These are phyloP conservation scores for Argentina anserina DNA, from an alignment of 306 rosid genomes.

Conservation along the genomic window DNA sequence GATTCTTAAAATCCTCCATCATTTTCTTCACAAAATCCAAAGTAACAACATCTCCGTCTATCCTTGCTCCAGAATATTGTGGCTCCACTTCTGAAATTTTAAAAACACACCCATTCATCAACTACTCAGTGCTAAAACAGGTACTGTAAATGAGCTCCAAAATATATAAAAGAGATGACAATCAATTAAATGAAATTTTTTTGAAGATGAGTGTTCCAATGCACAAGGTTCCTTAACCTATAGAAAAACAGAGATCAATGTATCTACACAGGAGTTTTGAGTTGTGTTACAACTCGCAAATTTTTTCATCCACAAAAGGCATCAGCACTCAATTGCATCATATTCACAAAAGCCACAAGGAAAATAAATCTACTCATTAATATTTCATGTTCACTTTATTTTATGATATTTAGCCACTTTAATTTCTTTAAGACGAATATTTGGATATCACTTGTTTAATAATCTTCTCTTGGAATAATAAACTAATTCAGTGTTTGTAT, in stretches of 20 bases:
- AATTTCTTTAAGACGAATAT: neutral
- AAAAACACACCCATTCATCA: slow-evolving; percentile 29
- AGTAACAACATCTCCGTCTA: slow-evolving; percentile 86
- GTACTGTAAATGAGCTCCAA: neutral
- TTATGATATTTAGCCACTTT: neutral
- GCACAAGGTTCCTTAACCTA: neutral
- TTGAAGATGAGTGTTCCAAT: neutral
- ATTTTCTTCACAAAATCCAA: slow-evolving; percentile 91
- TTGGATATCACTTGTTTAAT: neutral
- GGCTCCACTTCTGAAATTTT: slow-evolving; percentile 80
- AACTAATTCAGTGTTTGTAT: neutral
- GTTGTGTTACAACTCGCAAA: neutral
- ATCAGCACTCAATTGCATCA: slow-evolving; percentile 6
- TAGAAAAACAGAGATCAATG: neutral
- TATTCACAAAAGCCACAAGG: neutral
- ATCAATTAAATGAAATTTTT: neutral
- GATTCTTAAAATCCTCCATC: slow-evolving; percentile 95
- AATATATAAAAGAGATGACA: neutral
- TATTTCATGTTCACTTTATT: neutral
- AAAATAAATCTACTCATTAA: neutral
- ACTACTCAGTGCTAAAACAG: slow-evolving; percentile 22
- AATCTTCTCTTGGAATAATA: neutral
- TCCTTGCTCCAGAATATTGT: slow-evolving; percentile 86
- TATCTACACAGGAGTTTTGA: neutral
- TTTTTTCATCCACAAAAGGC: neutral